These are phyloP conservation scores for Hapsidospora chrysogenum DNA, from an alignment of 495 filamentous ascomycete genomes.

Conservation along the genomic window DNA sequence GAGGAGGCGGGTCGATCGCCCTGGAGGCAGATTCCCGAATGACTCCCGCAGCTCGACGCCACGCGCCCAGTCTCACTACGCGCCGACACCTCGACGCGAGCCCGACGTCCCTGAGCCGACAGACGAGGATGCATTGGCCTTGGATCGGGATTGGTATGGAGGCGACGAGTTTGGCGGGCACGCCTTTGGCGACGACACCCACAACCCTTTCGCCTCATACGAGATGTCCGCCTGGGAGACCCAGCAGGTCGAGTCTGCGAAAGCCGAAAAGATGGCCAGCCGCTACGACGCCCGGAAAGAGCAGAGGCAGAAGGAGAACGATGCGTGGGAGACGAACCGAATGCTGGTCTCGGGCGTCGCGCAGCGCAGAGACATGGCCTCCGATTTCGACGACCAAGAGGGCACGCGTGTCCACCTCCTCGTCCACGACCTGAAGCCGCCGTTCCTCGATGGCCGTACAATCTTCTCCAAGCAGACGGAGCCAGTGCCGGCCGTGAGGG, in stretches of 20 bases:
- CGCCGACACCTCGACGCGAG: slow-evolving; percentile 33
- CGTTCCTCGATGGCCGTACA: slow-evolving; percentile 85
- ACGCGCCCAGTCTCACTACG: slow-evolving; percentile 23
- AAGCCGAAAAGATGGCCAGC: slow-evolving; percentile 57
- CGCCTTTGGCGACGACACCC: slow-evolving; percentile 30
- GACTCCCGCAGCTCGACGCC: slow-evolving; percentile 28
- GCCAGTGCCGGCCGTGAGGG: slow-evolving; percentile 80
- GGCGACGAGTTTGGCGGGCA: slow-evolving; percentile 55
- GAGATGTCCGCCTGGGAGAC: slow-evolving; percentile 49
- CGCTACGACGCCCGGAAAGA: slow-evolving; percentile 47
- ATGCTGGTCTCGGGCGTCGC: slow-evolving; percentile 96
- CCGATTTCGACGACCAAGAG: slow-evolving; percentile 79
- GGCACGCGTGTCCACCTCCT: slow-evolving; percentile 79
- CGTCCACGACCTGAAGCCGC: slow-evolving; percentile 86
- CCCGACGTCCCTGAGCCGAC: slow-evolving; percentile 35
- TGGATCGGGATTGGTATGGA: slow-evolving; percentile 81
- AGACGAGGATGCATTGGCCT: slow-evolving; percentile 35
- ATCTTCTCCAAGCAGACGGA: slow-evolving; percentile 97
- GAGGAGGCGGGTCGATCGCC: slow-evolving; percentile 40
- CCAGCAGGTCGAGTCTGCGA: slow-evolving; percentile 50
- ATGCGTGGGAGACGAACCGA: slow-evolving; percentile 96
- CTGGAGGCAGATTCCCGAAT: slow-evolving; percentile 16
- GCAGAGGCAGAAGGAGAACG: slow-evolving; percentile 83
- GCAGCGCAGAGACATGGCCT: slow-evolving; percentile 64
- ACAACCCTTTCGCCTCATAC: slow-evolving; percentile 51